Conservation (phyloP, 2,329 filamentous ascomycete genomes). For the Clonostachys rhizophaga region DNA sequence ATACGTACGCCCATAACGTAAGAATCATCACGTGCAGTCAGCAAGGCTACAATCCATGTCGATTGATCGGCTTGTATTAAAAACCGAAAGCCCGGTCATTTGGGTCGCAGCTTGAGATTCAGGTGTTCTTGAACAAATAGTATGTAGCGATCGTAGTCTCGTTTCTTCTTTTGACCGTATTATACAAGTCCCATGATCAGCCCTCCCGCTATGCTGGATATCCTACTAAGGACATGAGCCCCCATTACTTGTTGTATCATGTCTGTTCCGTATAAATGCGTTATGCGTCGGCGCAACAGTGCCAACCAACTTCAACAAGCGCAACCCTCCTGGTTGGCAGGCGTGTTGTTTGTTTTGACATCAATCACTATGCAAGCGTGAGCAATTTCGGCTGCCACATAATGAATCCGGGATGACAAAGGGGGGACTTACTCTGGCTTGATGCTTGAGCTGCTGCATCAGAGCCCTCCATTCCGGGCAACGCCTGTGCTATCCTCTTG, state of each 20-base stretch:
- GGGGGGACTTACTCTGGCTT: slow-evolving; percentile 64
- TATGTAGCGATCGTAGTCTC: slow-evolving; percentile 3
- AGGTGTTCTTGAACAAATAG: too few relatives aligned
- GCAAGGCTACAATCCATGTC: too few relatives aligned
- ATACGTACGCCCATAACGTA: too few relatives aligned
- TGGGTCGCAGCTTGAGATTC: too few relatives aligned
- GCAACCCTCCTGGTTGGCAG: slow-evolving; percentile 69
- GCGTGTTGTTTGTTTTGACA: slow-evolving; percentile 76
- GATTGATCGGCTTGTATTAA: too few relatives aligned
- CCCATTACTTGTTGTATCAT: neutral
- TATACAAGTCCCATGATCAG: slow-evolving; percentile 5
- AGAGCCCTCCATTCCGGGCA: slow-evolving; percentile 95
- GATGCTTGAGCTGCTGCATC: slow-evolving; percentile 69
- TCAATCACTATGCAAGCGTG: slow-evolving; percentile 67
- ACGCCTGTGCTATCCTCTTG: slow-evolving; percentile 94
- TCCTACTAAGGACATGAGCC: slow-evolving; percentile 3
- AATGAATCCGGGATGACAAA: neutral
- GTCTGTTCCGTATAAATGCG: neutral
- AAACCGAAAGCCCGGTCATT: too few relatives aligned
- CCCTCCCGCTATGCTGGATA: slow-evolving; percentile 4
- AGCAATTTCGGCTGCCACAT: neutral
- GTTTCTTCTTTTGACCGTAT: slow-evolving; percentile 1
- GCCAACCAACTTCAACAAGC: slow-evolving; percentile 18
- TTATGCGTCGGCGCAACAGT: too few relatives aligned
- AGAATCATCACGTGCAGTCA: too few relatives aligned